These are phyloP conservation scores for Beauveria sp. DNA, from an alignment of 2,329 filamentous ascomycete species.

Conservation along the genomic window DNA sequence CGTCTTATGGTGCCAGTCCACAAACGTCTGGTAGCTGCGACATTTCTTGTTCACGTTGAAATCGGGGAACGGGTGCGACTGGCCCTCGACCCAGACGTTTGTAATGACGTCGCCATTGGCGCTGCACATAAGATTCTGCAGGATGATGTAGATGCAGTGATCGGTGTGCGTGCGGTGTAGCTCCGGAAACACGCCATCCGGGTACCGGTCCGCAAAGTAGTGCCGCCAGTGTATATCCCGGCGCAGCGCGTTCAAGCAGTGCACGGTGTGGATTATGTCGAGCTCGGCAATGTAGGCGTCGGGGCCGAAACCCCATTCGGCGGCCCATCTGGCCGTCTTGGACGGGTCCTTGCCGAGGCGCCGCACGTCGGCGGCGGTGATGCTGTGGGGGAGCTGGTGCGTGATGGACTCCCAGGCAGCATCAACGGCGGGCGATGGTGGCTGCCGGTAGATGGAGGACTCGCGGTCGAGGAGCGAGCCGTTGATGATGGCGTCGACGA, in stretches of 20 bases:
- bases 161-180: conserved; percentile 8
- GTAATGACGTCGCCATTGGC: background rate
- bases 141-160: conserved; percentile 10
- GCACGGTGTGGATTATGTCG: conserved; percentile 7
- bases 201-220: conserved; percentile 4
- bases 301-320: background rate
- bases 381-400: conserved; percentile 2
- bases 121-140: conserved; percentile 7
- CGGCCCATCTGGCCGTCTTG: background rate
- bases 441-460: background rate
- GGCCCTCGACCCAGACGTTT: background rate
- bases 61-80: background rate
- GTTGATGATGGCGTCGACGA: background rate
- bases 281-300: conserved; percentile 8
- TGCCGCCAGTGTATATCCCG: conserved; percentile 7
- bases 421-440: conserved; percentile 1
- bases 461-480: background rate
- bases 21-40: background rate
- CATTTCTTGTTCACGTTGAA: conserved; percentile 1
- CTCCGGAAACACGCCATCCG: conserved; percentile 1
- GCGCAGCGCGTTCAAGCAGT: conserved; percentile 9
- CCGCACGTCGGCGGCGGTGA: conserved; percentile 1
- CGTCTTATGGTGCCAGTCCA: background rate
- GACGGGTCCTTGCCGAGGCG: conserved; percentile 6
- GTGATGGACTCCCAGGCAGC: conserved; percentile 6